phyloP scores from a whole-genome alignment of 352 stramenopile species.

The Pythium aristosporum region DNA sequence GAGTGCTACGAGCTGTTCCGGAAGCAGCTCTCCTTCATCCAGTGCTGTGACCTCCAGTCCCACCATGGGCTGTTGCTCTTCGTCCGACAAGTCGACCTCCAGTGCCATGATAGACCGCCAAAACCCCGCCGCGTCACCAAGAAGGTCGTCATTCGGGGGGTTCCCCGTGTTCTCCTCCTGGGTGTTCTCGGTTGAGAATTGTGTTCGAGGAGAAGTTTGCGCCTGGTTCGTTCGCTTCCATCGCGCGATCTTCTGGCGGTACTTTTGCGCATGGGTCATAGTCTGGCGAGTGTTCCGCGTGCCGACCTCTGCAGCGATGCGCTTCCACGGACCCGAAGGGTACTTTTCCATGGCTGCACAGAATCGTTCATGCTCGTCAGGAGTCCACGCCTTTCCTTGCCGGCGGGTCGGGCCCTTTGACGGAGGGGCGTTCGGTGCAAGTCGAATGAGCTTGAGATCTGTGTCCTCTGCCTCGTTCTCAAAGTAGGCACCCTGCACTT shows the following conservation, averaged over 20 bases:
- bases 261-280: conserved; percentile 85
- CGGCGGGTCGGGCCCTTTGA: conserved; percentile 8
- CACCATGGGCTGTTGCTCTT: background rate
- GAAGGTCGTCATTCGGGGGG: background rate
- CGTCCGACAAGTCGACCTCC: conserved; percentile 1
- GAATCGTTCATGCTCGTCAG: conserved; percentile 55
- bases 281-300: conserved; percentile 93
- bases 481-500: conserved; percentile 10
- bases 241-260: conserved; percentile 77
- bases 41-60: no score
- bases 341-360: conserved; percentile 59
- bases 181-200: background rate
- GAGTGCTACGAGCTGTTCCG: background rate
- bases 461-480: conserved; percentile 4
- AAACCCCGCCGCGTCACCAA: background rate
- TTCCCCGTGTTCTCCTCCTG: background rate
- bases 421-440: conserved; percentile 9
- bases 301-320: conserved; percentile 58
- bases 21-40: background rate
- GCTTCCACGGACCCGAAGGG: conserved; percentile 61
- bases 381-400: conserved; percentile 8
- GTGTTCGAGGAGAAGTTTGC: background rate
- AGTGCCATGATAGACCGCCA: background rate
- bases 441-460: conserved; percentile 7
- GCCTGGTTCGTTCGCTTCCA: conserved; percentile 25